Conservation (phyloP, 2,329 filamentous ascomycete genomes). For the Fusarium chuoi region DNA sequence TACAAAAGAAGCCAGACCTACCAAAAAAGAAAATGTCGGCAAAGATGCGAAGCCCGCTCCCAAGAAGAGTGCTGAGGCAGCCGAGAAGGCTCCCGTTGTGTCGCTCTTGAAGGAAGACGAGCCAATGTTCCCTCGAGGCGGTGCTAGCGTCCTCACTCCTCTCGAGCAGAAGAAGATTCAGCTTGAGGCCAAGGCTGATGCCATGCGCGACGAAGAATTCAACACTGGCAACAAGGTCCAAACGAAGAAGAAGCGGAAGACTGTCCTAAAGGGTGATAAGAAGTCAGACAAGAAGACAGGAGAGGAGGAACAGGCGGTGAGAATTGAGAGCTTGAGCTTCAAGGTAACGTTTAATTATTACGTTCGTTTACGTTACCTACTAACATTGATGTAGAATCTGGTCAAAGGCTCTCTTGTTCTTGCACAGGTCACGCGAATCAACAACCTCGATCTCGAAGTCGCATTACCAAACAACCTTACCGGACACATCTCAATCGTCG, state of each 20-base stretch:
- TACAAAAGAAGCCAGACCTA: slow-evolving; percentile 57
- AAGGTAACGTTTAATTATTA: slow-evolving; percentile 68
- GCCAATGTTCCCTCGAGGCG: slow-evolving; percentile 89
- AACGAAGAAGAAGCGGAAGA: slow-evolving; percentile 68
- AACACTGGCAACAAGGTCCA: slow-evolving; percentile 57
- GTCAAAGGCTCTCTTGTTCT: slow-evolving; percentile 88
- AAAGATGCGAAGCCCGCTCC: slow-evolving; percentile 48
- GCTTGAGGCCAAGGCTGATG: slow-evolving; percentile 91
- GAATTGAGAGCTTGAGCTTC: slow-evolving; percentile 88
- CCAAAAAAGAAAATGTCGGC: slow-evolving; percentile 55
- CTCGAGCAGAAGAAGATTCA: slow-evolving; percentile 97
- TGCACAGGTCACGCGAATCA: slow-evolving; percentile 86
- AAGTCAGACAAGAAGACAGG: slow-evolving; percentile 57
- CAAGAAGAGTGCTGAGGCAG: slow-evolving; percentile 45
- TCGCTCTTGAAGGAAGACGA: slow-evolving; percentile 79
- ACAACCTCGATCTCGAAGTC: slow-evolving; percentile 79
- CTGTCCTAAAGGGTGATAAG: slow-evolving; percentile 62
- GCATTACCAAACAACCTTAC: slow-evolving; percentile 92
- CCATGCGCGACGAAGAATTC: slow-evolving; percentile 84
- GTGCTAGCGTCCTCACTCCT: slow-evolving; percentile 88
- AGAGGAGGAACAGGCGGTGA: slow-evolving; percentile 66
- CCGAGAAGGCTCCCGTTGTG: slow-evolving; percentile 51
- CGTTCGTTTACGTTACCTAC: slow-evolving; percentile 24
- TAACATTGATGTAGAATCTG: slow-evolving; percentile 69
- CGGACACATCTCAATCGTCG: slow-evolving; percentile 90